Evolutionary conservation across 192 early-diverging fungal species (phyloP).

Genomic region (Umbelopsis sp.): DNA sequence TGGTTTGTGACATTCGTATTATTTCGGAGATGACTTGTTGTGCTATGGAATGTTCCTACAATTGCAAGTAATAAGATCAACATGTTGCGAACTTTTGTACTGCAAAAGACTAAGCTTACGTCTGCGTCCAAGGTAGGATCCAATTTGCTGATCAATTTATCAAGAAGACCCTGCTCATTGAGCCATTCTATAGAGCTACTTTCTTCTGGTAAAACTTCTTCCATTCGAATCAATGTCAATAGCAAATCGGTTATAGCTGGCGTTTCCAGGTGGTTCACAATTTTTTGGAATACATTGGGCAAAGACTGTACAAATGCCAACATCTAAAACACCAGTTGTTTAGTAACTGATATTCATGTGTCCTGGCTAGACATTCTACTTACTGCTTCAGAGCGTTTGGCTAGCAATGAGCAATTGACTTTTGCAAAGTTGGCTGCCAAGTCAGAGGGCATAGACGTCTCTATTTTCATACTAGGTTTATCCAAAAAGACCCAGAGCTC

Average conservation of each 20-base stretch:
- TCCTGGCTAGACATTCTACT: not conserved
- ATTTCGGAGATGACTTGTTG: slow-evolving; percentile 33
- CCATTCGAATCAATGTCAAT: slow-evolving; percentile 91
- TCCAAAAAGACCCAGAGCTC: slow-evolving; percentile 89
- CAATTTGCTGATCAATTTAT: slow-evolving; percentile 70
- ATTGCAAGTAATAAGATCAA: not conserved
- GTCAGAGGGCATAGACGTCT: slow-evolving; percentile 2
- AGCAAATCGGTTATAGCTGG: slow-evolving; percentile 90
- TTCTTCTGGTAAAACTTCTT: slow-evolving; percentile 82
- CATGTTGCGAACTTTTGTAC: not conserved
- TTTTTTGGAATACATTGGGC: slow-evolving; percentile 71
- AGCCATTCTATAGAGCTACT: slow-evolving; percentile 62
- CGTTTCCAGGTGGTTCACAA: slow-evolving; percentile 84
- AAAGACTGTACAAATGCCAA: slow-evolving; percentile 82
- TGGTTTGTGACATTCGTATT: slow-evolving; percentile 27
- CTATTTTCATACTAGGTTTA: slow-evolving; percentile 51
- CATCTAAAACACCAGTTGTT: slow-evolving; percentile 55
- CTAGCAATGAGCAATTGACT: slow-evolving; percentile 80
- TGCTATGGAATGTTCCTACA: slow-evolving; percentile 27
- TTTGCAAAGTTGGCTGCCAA: slow-evolving; percentile 87
- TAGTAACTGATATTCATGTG: not conserved
- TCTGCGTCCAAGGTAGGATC: slow-evolving; percentile 59
- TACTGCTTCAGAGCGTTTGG: slow-evolving; percentile 85
- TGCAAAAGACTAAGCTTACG: not conserved
- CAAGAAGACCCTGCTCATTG: slow-evolving; percentile 71